phyloP scores from a whole-genome alignment of 768 basidiomycete genomes.

The Mycena polygramma region DNA sequence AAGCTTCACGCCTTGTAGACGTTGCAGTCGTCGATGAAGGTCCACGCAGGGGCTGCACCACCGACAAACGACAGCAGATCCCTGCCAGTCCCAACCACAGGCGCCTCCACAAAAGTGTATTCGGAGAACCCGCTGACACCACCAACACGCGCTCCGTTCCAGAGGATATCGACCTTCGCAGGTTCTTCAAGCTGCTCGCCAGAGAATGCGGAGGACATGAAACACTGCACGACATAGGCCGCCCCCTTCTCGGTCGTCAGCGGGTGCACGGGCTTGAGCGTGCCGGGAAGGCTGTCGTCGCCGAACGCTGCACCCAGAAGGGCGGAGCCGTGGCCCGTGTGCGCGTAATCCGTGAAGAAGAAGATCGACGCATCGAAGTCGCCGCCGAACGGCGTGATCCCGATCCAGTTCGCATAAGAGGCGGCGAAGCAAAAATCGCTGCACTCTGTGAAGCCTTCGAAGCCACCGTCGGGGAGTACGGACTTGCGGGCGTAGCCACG shows the following conservation, averaged over 20 bases:
- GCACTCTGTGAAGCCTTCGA: constrained; percentile 57
- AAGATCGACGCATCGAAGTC: constrained; percentile 59
- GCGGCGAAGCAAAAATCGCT: constrained; percentile 56
- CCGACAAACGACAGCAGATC: constrained; percentile 58
- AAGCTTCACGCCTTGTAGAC: constrained; percentile 38
- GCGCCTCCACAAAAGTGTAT: constrained; percentile 54
- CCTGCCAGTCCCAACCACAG: constrained; percentile 51
- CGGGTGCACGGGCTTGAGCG: constrained; percentile 48
- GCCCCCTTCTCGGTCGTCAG: constrained; percentile 53
- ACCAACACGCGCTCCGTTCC: constrained; percentile 55
- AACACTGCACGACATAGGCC: constrained; percentile 57
- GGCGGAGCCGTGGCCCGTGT: constrained; percentile 53
- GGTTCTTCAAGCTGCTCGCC: constrained; percentile 47
- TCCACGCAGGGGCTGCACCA: constrained; percentile 61
- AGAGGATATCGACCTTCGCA: constrained; percentile 56
- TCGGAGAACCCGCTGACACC: constrained; percentile 52
- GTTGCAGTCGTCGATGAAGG: constrained; percentile 60
- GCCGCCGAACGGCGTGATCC: constrained; percentile 52
- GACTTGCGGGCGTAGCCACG: constrained; percentile 60
- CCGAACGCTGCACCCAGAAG: constrained; percentile 60
- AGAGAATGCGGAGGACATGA: constrained; percentile 56
- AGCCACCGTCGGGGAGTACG: constrained; percentile 56
- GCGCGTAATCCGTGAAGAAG: constrained; percentile 56
- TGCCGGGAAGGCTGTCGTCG: constrained; percentile 53
- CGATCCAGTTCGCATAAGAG: constrained; percentile 55